Evolutionary conservation across 2,329 filamentous ascomycete genomes (phyloP).

Genomic region (Colletotrichum sublineola): DNA sequence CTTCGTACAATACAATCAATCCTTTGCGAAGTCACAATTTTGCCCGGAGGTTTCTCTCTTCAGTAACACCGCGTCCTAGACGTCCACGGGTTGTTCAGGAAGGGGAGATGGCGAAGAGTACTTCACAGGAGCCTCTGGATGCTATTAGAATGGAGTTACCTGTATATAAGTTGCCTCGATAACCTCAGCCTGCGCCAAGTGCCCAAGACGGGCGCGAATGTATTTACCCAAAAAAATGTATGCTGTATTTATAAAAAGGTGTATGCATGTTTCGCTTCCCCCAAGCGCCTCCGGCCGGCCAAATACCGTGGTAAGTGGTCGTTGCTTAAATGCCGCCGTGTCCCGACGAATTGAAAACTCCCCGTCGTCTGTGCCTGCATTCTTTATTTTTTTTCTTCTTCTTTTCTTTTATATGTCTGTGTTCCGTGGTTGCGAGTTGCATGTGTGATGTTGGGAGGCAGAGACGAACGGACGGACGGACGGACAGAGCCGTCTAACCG

Average conservation of each 20-base stretch:
- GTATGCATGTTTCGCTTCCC: slow-evolving; percentile 33
- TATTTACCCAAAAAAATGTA: slow-evolving; percentile 35
- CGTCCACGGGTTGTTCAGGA: no score
- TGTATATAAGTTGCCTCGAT: slow-evolving; percentile 5
- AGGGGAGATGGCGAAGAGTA: neutral
- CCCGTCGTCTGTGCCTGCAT: slow-evolving; percentile 2
- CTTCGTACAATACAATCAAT: neutral
- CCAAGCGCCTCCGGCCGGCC: slow-evolving; percentile 40
- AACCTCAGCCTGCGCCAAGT: slow-evolving; percentile 31
- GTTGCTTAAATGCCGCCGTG: slow-evolving; percentile 27
- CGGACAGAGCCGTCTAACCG: slow-evolving; percentile 54
- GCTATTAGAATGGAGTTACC: neutral
- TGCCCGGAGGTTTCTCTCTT: no score
- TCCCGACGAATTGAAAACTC: neutral
- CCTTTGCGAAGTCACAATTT: neutral
- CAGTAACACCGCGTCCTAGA: no score
- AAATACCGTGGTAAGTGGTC: slow-evolving; percentile 36
- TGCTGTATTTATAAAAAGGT: slow-evolving; percentile 34
- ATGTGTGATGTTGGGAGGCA: neutral
- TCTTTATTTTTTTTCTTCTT: neutral
- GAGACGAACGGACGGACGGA: neutral
- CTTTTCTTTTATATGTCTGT: neutral
- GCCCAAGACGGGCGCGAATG: slow-evolving; percentile 15
- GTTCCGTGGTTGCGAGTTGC: neutral
- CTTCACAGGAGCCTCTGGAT: neutral